Percentiles rank a stretch among this genome's conserved stretches.
Conservation (phyloP, 148 eudicot genomes). For the Rhododendron williamsianum region DNA sequence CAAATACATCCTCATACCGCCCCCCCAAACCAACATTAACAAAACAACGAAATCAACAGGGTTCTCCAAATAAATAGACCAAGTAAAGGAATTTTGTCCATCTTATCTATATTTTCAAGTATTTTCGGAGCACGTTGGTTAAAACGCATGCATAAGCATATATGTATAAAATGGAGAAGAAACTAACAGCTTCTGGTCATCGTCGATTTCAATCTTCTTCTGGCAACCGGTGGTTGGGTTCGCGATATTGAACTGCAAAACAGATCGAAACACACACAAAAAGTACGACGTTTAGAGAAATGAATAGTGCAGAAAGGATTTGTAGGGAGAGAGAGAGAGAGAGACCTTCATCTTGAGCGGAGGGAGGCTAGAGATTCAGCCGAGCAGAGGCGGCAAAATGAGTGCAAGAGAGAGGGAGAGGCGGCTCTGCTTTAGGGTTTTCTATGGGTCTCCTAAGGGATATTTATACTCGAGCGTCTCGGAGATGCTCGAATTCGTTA, state of each 20-base stretch:
- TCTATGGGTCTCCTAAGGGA: neutral
- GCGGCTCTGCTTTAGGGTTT: neutral
- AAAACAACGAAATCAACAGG: too few relatives aligned
- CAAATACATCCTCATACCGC: neutral
- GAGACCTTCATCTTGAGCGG: constrained; percentile 1
- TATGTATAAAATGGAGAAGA: neutral
- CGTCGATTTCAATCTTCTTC: constrained; percentile 90
- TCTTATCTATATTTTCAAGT: neutral
- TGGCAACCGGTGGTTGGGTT: constrained; percentile 94
- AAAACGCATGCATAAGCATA: neutral
- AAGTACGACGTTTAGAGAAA: neutral
- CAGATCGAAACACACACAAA: neutral
- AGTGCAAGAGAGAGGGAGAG: neutral
- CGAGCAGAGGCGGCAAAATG: neutral
- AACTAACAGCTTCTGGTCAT: constrained; percentile 77
- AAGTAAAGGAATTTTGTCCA: neutral
- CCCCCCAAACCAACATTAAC: too few relatives aligned
- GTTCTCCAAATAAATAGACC: too few relatives aligned
- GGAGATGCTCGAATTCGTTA: neutral
- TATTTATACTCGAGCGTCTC: neutral
- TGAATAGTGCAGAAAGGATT: neutral
- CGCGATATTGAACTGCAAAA: constrained; percentile 74
- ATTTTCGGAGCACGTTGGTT: neutral
- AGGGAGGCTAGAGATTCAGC: neutral
- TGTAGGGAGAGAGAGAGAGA: neutral